These are phyloP conservation scores for Pelargonium citronellum DNA, from an alignment of 441 rosid genomes.

Conservation along the genomic window DNA sequence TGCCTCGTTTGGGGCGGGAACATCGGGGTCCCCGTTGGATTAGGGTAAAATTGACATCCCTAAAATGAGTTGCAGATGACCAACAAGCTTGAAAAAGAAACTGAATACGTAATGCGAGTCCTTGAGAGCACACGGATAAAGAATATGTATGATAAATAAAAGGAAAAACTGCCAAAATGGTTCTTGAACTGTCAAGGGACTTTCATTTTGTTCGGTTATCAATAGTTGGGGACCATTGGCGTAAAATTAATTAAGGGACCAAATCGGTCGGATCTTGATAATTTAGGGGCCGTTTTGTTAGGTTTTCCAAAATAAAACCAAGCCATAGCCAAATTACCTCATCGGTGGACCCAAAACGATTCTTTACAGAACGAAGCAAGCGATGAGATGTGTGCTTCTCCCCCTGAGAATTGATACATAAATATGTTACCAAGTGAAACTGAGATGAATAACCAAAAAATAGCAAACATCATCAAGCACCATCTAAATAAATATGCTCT, in stretches of 20 bases:
- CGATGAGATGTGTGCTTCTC: conserved; percentile 82
- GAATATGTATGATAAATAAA: background rate
- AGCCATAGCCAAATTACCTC: conserved; percentile 42
- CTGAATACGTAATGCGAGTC: background rate
- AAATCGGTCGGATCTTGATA: no score
- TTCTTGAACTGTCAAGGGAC: no score
- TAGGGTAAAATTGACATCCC: no score
- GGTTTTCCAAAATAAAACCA: background rate
- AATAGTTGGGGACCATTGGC: no score
- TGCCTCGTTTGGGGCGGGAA: no score
- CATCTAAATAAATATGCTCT: background rate
- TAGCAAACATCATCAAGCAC: conserved; percentile 4
- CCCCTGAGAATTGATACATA: conserved; percentile 43
- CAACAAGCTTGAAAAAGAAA: background rate
- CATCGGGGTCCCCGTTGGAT: no score
- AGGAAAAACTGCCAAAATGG: background rate
- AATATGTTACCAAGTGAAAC: conserved; percentile 6
- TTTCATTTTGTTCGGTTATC: no score
- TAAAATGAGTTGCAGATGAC: background rate
- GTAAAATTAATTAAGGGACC: no score
- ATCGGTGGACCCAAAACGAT: conserved; percentile 88
- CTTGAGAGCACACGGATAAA: background rate
- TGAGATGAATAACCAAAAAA: background rate
- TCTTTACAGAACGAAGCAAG: conserved; percentile 87
- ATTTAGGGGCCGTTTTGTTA: no score